phyloP scores from a whole-genome alignment of 176 grass and related monocot species.

The Cenchrus purpureus region DNA sequence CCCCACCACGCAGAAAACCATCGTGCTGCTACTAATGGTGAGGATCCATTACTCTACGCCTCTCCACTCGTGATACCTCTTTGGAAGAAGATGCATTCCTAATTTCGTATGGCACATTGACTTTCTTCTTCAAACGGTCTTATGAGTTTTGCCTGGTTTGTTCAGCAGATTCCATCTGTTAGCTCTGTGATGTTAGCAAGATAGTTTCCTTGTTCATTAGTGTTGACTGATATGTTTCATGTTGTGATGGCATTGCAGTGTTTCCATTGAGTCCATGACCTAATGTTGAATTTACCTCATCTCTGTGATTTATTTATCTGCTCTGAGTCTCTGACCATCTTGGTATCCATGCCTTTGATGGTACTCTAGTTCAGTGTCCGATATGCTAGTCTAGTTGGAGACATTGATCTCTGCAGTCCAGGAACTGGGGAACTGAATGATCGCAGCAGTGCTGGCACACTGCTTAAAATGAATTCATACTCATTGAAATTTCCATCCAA shows the following conservation, averaged over 20 bases:
- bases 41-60: not conserved
- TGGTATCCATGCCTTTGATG: not conserved
- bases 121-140: too few relatives aligned
- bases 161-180: not conserved
- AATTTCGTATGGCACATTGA: not conserved
- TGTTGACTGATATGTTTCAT: not conserved
- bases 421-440: not conserved
- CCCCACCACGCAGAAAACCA: constrained; percentile 1
- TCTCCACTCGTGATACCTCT: not conserved
- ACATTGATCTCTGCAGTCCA: not conserved
- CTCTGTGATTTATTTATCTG: not conserved
- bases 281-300: not conserved
- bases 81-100: not conserved
- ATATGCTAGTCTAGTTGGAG: constrained; percentile 9
- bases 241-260: not conserved
- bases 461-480: not conserved
- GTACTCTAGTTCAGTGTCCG: not conserved
- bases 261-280: not conserved
- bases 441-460: not conserved
- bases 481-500: not conserved
- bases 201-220: constrained; percentile 1
- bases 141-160: not conserved
- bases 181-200: not conserved
- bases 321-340: not conserved
- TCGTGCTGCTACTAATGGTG: constrained; percentile 26